A percentile compares a stretch with the other conserved stretches of the same genome.
Conservation (phyloP, 371 early-diverging fungal species). For the Apophysomyces variabilis region DNA sequence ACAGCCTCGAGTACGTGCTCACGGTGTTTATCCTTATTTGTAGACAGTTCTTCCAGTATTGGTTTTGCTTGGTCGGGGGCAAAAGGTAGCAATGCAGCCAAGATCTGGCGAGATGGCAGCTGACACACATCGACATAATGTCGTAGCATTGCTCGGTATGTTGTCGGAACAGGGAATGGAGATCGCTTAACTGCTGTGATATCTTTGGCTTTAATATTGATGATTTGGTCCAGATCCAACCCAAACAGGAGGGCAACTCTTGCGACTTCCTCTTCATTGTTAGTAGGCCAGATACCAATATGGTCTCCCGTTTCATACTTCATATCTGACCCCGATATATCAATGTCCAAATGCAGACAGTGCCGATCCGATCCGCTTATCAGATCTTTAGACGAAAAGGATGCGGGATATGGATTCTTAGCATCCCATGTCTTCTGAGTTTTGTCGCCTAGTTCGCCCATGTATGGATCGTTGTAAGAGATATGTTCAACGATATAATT, state of each 20-base stretch:
- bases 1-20: conserved; percentile 59
- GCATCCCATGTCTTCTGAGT: conserved; percentile 57
- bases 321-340: conserved; percentile 75
- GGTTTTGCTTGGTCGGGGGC: conserved; percentile 54
- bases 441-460: conserved; percentile 58
- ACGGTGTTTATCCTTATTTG: conserved; percentile 70
- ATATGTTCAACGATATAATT: not conserved
- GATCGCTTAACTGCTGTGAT: conserved; percentile 57
- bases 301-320: conserved; percentile 91
- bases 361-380: conserved; percentile 69
- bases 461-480: conserved; percentile 32
- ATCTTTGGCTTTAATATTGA: conserved; percentile 61
- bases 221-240: conserved; percentile 60
- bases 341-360: conserved; percentile 89
- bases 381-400: conserved; percentile 43
- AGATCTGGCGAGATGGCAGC: conserved; percentile 59
- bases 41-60: conserved; percentile 55
- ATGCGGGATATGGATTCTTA: conserved; percentile 77
- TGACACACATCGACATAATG: conserved; percentile 87
- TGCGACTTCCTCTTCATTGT: conserved; percentile 72
- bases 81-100: conserved; percentile 52
- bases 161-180: conserved; percentile 85
- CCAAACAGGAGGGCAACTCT: conserved; percentile 61
- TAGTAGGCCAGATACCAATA: conserved; percentile 86
- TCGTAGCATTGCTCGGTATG: conserved; percentile 80